Evolutionary conservation across 1,284 basidiomycete species (phyloP).

Genomic region (Apiotrichum mycotoxinovorans): DNA sequence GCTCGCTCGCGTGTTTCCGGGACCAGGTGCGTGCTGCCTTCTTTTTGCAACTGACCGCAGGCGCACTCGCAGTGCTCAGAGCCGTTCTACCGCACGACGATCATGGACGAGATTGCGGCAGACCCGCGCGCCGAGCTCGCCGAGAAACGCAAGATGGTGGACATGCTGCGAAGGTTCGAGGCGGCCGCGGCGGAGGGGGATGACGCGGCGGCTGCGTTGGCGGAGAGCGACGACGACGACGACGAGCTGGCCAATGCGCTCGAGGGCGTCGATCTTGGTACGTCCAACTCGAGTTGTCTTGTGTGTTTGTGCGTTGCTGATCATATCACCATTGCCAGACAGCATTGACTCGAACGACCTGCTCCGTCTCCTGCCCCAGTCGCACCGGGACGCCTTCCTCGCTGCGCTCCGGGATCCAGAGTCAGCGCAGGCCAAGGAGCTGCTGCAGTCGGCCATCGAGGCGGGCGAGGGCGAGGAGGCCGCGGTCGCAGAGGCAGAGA

Average conservation of each 20-base stretch:
- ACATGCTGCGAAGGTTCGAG: constrained; percentile 47
- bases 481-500: no score
- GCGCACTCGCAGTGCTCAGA: constrained; percentile 48
- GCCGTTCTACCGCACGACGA: constrained; percentile 46
- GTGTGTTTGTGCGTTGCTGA: no score
- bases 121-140: constrained; percentile 34
- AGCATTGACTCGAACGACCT: constrained; percentile 44
- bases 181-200: constrained; percentile 32
- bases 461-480: constrained; percentile 17
- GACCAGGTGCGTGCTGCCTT: constrained; percentile 23
- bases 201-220: constrained; percentile 23
- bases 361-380: constrained; percentile 41
- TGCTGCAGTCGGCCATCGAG: constrained; percentile 32
- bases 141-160: constrained; percentile 47
- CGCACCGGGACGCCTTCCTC: constrained; percentile 44
- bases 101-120: constrained; percentile 35
- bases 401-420: constrained; percentile 39
- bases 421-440: constrained; percentile 30
- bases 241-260: constrained; percentile 29
- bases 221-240: constrained; percentile 31
- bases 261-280: constrained; percentile 41
- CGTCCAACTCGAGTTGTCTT: no score
- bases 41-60: constrained; percentile 20
- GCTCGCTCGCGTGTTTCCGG: constrained; percentile 47
- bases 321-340: no score